Evolutionary conservation across 345 rosid species (phyloP).

Genomic region (Citrus australasica): DNA sequence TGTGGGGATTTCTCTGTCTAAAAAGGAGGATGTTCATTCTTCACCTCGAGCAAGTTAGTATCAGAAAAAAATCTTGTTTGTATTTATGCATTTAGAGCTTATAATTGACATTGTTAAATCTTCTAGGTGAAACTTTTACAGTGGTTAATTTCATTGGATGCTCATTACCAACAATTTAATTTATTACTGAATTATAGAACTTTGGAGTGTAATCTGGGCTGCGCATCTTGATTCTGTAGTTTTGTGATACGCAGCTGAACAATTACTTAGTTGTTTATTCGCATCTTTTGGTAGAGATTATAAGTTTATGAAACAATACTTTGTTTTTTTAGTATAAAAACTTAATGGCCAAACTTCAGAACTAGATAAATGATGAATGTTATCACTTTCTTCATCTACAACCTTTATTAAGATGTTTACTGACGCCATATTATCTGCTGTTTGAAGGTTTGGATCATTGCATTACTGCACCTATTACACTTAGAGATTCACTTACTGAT

Average conservation of each 20-base stretch:
- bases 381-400: conserved; percentile 1
- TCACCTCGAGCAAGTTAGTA: conserved; percentile 41
- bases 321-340: not conserved
- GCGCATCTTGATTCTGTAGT: not conserved
- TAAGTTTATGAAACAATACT: not conserved
- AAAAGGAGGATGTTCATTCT: conserved; percentile 21
- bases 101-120: not conserved
- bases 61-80: conserved; percentile 2
- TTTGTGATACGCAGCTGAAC: not conserved
- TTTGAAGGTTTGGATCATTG: conserved; percentile 68
- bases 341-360: not conserved
- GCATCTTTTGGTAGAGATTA: not conserved
- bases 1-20: conserved; percentile 24
- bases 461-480: conserved; percentile 47
- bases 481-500: conserved; percentile 34
- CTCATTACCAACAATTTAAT: not conserved
- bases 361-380: not conserved
- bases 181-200: not conserved
- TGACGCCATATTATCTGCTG: conserved; percentile 29
- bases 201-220: not conserved
- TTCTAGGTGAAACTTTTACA: not conserved
- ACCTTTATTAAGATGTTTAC: conserved; percentile 5
- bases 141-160: not conserved
- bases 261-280: not conserved
- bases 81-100: not conserved